These are phyloP conservation scores for Apiotrichum mycotoxinovorans DNA, from an alignment of 1,284 basidiomycete species.

Conservation along the genomic window DNA sequence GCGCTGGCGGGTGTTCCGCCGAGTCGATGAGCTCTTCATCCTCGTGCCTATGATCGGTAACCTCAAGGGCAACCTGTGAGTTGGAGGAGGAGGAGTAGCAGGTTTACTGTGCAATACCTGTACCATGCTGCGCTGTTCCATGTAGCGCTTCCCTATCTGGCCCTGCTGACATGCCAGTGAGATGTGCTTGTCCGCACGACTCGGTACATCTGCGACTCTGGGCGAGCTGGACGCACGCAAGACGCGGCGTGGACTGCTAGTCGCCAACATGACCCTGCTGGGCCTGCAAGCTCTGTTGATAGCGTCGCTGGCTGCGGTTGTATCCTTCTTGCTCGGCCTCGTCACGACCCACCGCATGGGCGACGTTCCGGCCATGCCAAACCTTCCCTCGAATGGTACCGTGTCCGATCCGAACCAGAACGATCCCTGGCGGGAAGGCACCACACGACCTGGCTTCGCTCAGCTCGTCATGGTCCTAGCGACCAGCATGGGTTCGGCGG, in stretches of 20 bases:
- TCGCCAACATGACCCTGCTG: conserved; percentile 79
- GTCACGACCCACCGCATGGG: conserved; percentile 56
- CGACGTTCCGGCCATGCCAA: conserved; percentile 23
- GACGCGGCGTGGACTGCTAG: conserved; percentile 64
- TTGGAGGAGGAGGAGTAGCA: conserved; percentile 37
- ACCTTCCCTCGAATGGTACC: conserved; percentile 9
- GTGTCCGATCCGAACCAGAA: conserved; percentile 14
- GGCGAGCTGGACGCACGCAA: conserved; percentile 77
- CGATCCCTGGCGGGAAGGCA: conserved; percentile 44
- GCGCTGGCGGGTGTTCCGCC: conserved; percentile 82
- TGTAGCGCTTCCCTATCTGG: too few relatives aligned
- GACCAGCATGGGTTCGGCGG: conserved; percentile 83
- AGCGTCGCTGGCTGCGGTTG: conserved; percentile 75
- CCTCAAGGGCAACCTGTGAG: conserved; percentile 93
- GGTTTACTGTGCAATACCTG: too few relatives aligned
- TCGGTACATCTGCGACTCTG: conserved; percentile 59
- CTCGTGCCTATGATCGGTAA: conserved; percentile 92
- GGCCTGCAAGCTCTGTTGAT: conserved; percentile 92
- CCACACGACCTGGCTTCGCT: conserved; percentile 47
- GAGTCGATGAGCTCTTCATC: conserved; percentile 93
- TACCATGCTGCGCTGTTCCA: too few relatives aligned
- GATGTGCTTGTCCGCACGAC: conserved; percentile 46
- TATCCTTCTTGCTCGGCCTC: conserved; percentile 71
- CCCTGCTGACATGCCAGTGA: conserved; percentile 49
- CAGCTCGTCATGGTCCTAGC: conserved; percentile 77